A percentile compares a stretch with the other conserved stretches of the same genome.
These are phyloP conservation scores for Puccinellia tenuiflora DNA, from an alignment of 176 grass and related monocot genomes.

Conservation along the genomic window DNA sequence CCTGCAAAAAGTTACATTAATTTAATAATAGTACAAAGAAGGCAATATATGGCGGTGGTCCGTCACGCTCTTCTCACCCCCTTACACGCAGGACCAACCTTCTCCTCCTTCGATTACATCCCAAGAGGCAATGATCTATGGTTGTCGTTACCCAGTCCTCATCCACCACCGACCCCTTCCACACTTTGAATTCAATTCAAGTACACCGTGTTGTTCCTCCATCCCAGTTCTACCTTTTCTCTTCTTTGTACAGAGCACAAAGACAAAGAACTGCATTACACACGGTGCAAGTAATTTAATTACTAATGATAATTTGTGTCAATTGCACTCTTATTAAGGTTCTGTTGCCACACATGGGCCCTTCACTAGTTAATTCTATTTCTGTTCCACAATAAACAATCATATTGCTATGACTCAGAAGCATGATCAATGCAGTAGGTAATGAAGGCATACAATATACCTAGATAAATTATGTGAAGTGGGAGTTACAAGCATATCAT, in stretches of 20 bases:
- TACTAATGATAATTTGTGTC: background rate
- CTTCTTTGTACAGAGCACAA: background rate
- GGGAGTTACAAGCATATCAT: background rate
- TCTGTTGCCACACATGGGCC: background rate
- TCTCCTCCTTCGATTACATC: background rate
- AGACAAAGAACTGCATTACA: background rate
- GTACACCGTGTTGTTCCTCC: background rate
- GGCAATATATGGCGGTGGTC: background rate
- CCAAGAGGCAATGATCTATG: background rate
- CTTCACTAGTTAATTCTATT: background rate
- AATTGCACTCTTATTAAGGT: background rate
- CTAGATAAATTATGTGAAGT: background rate
- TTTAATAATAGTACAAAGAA: background rate
- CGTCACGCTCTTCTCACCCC: background rate
- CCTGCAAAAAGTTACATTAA: background rate
- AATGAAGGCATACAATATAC: background rate
- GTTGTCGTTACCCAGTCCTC: background rate
- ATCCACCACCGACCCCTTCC: background rate
- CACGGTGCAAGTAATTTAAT: background rate
- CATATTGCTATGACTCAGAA: background rate
- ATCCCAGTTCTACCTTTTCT: background rate
- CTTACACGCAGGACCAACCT: background rate
- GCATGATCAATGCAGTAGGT: background rate
- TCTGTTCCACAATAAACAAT: background rate
- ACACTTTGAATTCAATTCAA: background rate